Evolutionary conservation across 305 asterid species (phyloP).

Genomic region (Withania somnifera): DNA sequence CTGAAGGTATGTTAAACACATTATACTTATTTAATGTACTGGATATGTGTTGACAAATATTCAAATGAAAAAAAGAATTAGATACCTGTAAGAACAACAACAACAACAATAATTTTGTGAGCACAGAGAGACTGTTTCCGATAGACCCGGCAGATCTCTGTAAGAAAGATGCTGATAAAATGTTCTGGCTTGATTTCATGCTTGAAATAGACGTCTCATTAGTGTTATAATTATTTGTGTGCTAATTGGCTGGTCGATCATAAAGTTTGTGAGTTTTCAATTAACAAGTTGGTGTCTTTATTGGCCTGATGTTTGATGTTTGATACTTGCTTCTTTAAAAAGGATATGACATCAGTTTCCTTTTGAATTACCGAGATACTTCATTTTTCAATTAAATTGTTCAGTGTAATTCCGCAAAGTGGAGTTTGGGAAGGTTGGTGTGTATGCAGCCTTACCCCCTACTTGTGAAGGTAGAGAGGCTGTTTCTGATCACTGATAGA

Average conservation of each 20-base stretch:
- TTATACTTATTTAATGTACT: neutral
- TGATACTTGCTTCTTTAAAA: neutral
- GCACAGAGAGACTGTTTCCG: no score
- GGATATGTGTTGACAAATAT: neutral
- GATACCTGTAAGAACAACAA: neutral
- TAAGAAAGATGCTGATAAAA: neutral
- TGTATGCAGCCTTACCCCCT: no score
- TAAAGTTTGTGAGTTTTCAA: neutral
- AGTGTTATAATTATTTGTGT: neutral
- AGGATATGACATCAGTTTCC: neutral
- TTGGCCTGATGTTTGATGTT: neutral
- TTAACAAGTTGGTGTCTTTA: neutral
- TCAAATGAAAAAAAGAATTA: neutral
- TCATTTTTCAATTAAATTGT: neutral
- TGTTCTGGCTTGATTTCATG: neutral
- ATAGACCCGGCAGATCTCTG: no score
- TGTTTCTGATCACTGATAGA: no score
- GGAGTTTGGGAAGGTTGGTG: no score
- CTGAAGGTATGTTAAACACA: conserved; percentile 49
- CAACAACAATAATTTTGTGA: no score
- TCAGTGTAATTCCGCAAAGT: no score
- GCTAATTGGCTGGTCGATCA: neutral
- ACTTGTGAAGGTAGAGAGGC: no score
- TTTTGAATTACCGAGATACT: neutral
- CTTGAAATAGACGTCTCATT: neutral